A percentile compares a stretch with the other conserved stretches of the same genome.
These are phyloP conservation scores for Heimioporus sp. DNA, from an alignment of 768 basidiomycete species.

Conservation along the genomic window DNA sequence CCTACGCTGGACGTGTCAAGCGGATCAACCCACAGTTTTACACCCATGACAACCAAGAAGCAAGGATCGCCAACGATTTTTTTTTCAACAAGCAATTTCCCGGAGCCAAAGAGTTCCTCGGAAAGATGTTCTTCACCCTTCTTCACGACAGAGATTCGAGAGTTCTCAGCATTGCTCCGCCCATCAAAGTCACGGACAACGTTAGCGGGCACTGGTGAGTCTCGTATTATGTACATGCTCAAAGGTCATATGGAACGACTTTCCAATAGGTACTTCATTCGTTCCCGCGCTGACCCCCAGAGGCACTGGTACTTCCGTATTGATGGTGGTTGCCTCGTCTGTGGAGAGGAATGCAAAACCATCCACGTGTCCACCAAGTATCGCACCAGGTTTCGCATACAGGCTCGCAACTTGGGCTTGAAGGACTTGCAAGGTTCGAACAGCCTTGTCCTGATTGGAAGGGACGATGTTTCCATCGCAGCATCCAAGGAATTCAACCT, in stretches of 20 bases:
- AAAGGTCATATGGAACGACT: background rate
- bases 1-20: background rate
- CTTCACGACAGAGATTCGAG: background rate
- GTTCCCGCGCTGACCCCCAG: background rate
- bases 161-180: background rate
- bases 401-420: background rate
- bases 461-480: background rate
- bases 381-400: background rate
- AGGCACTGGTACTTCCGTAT: slow-evolving; percentile 2
- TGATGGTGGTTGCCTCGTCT: background rate
- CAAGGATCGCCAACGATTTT: background rate
- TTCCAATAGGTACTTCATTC: background rate
- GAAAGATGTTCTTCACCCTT: slow-evolving; percentile 1
- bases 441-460: slow-evolving; percentile 1
- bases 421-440: background rate
- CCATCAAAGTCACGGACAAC: background rate
- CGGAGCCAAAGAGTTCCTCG: background rate
- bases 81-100: background rate
- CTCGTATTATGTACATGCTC: background rate
- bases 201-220: slow-evolving; percentile 1
- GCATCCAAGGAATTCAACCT: background rate
- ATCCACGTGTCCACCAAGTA: slow-evolving; percentile 4
- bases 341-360: background rate
- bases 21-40: slow-evolving; percentile 4
- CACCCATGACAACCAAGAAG: background rate